Percentiles rank a stretch among this genome's conserved stretches.
Conservation (phyloP, 192 early-diverging fungal species). For the Chytriomyces hyalinus region DNA sequence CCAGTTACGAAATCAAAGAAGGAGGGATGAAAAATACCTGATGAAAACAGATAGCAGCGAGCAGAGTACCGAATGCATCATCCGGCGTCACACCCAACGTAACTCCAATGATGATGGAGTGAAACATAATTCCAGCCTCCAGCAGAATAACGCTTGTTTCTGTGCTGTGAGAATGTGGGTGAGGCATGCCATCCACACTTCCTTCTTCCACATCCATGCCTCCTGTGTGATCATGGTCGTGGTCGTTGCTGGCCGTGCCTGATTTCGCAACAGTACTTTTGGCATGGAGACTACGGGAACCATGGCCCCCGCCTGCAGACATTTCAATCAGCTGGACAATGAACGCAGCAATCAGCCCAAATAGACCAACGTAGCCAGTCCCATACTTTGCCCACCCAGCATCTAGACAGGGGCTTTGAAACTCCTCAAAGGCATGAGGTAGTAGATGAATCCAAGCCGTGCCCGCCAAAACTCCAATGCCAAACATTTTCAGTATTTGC, state of each 20-base stretch:
- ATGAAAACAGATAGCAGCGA: conserved; percentile 57
- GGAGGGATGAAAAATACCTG: conserved; percentile 35
- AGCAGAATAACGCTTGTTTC: conserved; percentile 40
- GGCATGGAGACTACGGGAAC: no score
- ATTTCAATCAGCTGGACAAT: conserved; percentile 42
- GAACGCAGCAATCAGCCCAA: conserved; percentile 47
- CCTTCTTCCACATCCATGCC: neutral
- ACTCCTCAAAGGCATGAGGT: conserved; percentile 33
- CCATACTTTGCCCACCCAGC: conserved; percentile 23
- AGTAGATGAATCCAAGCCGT: conserved; percentile 57
- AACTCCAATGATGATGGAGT: conserved; percentile 49
- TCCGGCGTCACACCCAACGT: conserved; percentile 40
- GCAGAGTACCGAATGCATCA: conserved; percentile 41
- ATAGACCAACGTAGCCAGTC: conserved; percentile 36
- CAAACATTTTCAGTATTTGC: conserved; percentile 44
- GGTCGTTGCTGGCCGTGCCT: neutral
- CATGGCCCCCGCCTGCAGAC: neutral
- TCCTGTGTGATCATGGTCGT: neutral
- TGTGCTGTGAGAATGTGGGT: conserved; percentile 8
- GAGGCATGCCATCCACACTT: neutral
- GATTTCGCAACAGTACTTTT: no score
- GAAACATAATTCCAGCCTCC: conserved; percentile 52
- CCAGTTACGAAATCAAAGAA: no score
- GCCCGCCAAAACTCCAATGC: conserved; percentile 51
- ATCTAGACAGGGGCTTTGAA: conserved; percentile 21